These are phyloP conservation scores for Cytospora mali DNA, from an alignment of 2,329 filamentous ascomycete genomes.

Conservation along the genomic window DNA sequence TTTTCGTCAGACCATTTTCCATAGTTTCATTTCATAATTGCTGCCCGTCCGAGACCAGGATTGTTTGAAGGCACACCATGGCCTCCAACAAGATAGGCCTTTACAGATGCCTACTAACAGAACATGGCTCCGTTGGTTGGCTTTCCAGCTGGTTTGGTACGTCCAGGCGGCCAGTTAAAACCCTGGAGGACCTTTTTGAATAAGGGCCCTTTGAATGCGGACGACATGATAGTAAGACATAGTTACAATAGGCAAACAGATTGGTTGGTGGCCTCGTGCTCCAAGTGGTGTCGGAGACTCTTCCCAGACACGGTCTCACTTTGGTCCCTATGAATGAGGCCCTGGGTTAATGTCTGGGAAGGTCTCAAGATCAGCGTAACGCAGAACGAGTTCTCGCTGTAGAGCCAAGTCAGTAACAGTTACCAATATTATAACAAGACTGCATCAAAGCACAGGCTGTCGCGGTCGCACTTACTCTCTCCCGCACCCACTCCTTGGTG, in stretches of 20 bases:
- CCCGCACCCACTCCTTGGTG: conserved; percentile 62
- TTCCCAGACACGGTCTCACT: background rate
- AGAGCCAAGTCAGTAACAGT: conserved; percentile 29
- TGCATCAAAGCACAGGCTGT: background rate
- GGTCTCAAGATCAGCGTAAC: conserved; percentile 65
- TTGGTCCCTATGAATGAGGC: conserved; percentile 22
- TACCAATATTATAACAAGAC: too few relatives aligned
- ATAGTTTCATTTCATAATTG: background rate
- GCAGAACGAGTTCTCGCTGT: conserved; percentile 62
- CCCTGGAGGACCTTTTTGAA: background rate
- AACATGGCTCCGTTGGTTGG: conserved; percentile 12
- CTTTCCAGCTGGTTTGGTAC: conserved; percentile 8
- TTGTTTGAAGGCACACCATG: conserved; percentile 11
- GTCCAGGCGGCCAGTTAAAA: background rate
- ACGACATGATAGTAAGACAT: background rate
- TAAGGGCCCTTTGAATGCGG: background rate
- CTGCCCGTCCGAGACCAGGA: conserved; percentile 6
- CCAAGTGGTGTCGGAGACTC: conserved; percentile 4
- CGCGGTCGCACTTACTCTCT: conserved; percentile 53
- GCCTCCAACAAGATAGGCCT: conserved; percentile 20
- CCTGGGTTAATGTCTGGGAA: conserved; percentile 30
- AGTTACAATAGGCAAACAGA: background rate
- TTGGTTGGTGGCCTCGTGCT: background rate
- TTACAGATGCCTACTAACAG: conserved; percentile 12
- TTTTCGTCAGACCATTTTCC: conserved; percentile 5